Evolutionary conservation across 2,329 filamentous ascomycete species (phyloP), one percentile per base, ranked within the genome.

Genomic region (Myotisia sp.): DNA sequence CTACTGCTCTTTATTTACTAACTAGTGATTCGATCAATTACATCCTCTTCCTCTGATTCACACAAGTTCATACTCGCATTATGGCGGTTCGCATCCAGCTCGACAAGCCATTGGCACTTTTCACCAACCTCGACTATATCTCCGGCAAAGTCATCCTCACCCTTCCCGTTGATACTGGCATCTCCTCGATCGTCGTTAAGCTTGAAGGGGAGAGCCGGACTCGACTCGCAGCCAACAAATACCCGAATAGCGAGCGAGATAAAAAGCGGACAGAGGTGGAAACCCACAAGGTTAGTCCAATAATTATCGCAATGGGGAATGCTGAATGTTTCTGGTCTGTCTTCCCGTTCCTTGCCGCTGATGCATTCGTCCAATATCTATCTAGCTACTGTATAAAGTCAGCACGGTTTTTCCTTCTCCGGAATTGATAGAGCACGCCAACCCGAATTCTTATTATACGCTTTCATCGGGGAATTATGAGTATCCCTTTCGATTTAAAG

Each of bases 401-500:
- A 46, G 47, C 27, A 60, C 60, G 1, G 52, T 67, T 31, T 67
- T 66, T 40, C 63, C 63, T 0, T 56, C 55, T 2, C 50, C 56
- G 2, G 59, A 59, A 26, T 44, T 65, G 18, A 52, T 57, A 38
- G 55, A 59, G 33, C 43, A 50, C 27, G 50, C 49, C 6, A 43
- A 47, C 24, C 51, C 49, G 3, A 51, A 51, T 29, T 46, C 55
- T 8, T 51, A 52, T 5, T 67, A 60, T 44, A 66, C 62, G 1
- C 57, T 67, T 37, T 51, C 57, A 7, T 39, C 60, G 3, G 63
- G 63, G 5, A 53, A 52, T 34, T 63, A 66, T 44, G 56, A 63
- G 42, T 67, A 65, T 42, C 62, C 63, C 1, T 67, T 67, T 34
- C 46, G 52, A 20, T 66, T 67, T 52, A 66, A 65, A 54, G 62